Evolutionary conservation across 2,329 filamentous ascomycete genomes (phyloP), one percentile per base, ranked within the genome.

Genomic region (Plectosphaerella cucumerina): DNA sequence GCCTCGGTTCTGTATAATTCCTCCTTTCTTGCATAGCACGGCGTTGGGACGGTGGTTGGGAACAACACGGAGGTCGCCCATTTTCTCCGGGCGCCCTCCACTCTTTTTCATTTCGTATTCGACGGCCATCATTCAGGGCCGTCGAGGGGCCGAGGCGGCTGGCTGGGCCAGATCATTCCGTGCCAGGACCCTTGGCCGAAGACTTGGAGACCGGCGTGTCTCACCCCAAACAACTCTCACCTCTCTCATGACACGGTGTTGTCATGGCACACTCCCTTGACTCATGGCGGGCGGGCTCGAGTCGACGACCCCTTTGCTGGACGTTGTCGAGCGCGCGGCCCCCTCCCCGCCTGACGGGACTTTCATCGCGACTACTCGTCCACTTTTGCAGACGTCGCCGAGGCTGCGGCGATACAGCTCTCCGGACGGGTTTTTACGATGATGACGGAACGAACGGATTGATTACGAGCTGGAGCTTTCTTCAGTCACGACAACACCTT

Each of bases 1-100:
- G 85, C 68, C 86, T 94, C 69, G 87, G 89, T 71, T 92, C 88
- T 81, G 76, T 86, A 81, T 86, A 85, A 82, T 72, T 74, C 58
- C 58, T 45, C n/a, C 23, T 54, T 62, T 63, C 63, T 67, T 75
- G 73, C 76, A 78, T 80, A 60, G 70, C 64, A 65, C 62, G 79
- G 79, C 78, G 78, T 81, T 81, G 70, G 57, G 59, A 59, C 58
- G 50, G 48, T 49, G 44, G 47, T 43, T 51, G 49, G 51, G 49
- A 42, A 48, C 48, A 42, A 48, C 48, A 46, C 43, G 48, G 50
- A 53, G 48, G 17, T 52, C 20, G 52, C 35, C 44, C 44, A 22
- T 39, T 52, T 50, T 48, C 47, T 53, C 43, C 23, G 35, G 8
- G 12, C 26, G 8, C 26, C 26, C 9, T 31, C 12, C 26, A 31